phyloP scores from a whole-genome alignment of 106 monocot species.

The Gastrodia elata region DNA sequence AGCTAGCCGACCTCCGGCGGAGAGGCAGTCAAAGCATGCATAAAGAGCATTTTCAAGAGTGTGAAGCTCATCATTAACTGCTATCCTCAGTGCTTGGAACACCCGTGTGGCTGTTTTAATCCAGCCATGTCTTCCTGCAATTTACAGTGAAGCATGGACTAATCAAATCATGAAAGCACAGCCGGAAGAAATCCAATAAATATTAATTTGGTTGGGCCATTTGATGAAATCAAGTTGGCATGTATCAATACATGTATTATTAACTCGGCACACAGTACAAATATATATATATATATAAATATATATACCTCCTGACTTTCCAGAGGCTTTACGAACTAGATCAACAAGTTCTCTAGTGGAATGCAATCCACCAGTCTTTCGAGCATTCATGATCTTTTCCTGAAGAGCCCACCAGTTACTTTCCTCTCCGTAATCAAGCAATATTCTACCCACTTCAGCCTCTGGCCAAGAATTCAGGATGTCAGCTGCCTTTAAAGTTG shows the following conservation, averaged over 20 bases:
- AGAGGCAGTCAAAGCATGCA: conserved; percentile 75
- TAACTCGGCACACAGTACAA: neutral
- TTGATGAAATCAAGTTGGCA: neutral
- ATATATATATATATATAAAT: too few relatives aligned
- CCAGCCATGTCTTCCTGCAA: conserved; percentile 89
- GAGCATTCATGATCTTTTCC: conserved; percentile 62
- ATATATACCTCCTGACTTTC: conserved; percentile 36
- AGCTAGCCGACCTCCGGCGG: conserved; percentile 77
- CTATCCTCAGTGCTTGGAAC: conserved; percentile 92
- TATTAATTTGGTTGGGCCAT: too few relatives aligned
- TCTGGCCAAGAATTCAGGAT: conserved; percentile 95
- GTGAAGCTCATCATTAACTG: conserved; percentile 80
- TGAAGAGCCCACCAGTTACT: conserved; percentile 77
- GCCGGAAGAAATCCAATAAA: neutral
- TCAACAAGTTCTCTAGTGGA: conserved; percentile 59
- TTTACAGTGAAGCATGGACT: neutral
- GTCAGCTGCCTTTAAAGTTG: conserved; percentile 69
- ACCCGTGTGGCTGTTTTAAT: conserved; percentile 91
- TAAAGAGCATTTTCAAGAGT: conserved; percentile 63
- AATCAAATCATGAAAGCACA: neutral
- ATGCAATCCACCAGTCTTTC: conserved; percentile 53
- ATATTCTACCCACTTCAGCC: conserved; percentile 64
- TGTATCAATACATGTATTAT: neutral
- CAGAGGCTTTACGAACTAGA: conserved; percentile 42
- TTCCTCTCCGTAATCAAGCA: conserved; percentile 93